phyloP scores from a whole-genome alignment of 2,329 filamentous ascomycete species.

The Ophiostoma australiae region DNA sequence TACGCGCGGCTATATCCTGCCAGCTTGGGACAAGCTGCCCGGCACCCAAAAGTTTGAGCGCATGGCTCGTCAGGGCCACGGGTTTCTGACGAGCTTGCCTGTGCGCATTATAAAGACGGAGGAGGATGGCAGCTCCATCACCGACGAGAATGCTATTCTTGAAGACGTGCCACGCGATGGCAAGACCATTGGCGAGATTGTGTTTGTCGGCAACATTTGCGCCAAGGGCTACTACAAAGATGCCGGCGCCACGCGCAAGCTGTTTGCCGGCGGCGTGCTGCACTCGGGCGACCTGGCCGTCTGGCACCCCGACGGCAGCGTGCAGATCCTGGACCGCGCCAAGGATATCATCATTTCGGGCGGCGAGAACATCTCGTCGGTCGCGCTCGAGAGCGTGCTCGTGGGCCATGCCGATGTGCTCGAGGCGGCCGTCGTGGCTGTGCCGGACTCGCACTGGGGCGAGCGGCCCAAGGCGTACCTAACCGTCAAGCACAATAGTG shows the following conservation, averaged over 20 bases:
- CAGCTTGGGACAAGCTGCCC: slow-evolving; percentile 72
- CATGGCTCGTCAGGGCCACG: slow-evolving; percentile 94
- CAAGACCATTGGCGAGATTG: slow-evolving; percentile 50
- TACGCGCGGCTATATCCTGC: slow-evolving; percentile 86
- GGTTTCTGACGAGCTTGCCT: slow-evolving; percentile 77
- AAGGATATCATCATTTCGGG: slow-evolving; percentile 98
- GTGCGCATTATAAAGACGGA: slow-evolving; percentile 74
- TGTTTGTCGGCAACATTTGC: slow-evolving; percentile 89
- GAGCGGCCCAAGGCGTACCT: slow-evolving; percentile 93
- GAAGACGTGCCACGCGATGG: slow-evolving; percentile 49
- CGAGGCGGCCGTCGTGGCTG: slow-evolving; percentile 84
- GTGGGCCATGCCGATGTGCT: slow-evolving; percentile 82
- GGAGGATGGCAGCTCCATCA: slow-evolving; percentile 46
- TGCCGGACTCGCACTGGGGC: slow-evolving; percentile 87
- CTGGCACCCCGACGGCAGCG: slow-evolving; percentile 83
- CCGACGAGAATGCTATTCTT: slow-evolving; percentile 38
- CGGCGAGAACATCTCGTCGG: slow-evolving; percentile 96
- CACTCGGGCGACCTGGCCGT: slow-evolving; percentile 93
- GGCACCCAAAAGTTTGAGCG: slow-evolving; percentile 72
- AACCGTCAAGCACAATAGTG: slow-evolving; percentile 55
- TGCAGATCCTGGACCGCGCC: slow-evolving; percentile 86
- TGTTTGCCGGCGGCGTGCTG: slow-evolving; percentile 80
- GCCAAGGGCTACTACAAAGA: slow-evolving; percentile 91
- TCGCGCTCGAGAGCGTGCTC: slow-evolving; percentile 86
- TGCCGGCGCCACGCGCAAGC: slow-evolving; percentile 72